These are phyloP conservation scores for Oxyria digyna DNA, from an alignment of 148 eudicot genomes.

Conservation along the genomic window DNA sequence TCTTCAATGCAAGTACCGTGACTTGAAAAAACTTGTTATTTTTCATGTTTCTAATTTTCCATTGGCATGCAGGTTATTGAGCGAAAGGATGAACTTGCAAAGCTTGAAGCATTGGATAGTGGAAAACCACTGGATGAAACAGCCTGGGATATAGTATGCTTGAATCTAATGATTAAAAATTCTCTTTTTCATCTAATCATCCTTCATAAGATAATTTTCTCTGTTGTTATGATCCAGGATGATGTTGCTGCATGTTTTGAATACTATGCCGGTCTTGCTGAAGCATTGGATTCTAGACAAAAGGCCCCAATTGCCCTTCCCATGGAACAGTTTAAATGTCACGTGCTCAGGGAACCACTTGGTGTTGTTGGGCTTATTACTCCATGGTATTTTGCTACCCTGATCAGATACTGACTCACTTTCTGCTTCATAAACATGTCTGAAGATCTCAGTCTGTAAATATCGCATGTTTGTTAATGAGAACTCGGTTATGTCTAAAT, in stretches of 20 bases:
- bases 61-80: conserved; percentile 51
- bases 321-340: conserved; percentile 71
- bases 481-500: background rate
- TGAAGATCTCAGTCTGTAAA: background rate
- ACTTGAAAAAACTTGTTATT: background rate
- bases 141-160: conserved; percentile 84
- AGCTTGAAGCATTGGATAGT: conserved; percentile 68
- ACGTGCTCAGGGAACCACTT: conserved; percentile 75
- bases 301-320: conserved; percentile 78
- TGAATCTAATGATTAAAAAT: background rate
- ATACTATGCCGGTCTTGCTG: conserved; percentile 89
- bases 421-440: background rate
- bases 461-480: background rate
- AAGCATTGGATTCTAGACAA: conserved; percentile 79
- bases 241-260: conserved; percentile 94
- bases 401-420: background rate
- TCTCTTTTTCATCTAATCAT: background rate
- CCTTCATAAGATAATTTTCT: background rate
- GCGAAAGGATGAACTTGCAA: conserved; percentile 55
- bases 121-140: conserved; percentile 92
- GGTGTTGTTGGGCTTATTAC: conserved; percentile 97
- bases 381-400: conserved; percentile 56
- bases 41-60: background rate
- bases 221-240: conserved; percentile 42
- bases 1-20: background rate